phyloP scores from a whole-genome alignment of 768 basidiomycete species.

The Ephemerocybe angulata region DNA sequence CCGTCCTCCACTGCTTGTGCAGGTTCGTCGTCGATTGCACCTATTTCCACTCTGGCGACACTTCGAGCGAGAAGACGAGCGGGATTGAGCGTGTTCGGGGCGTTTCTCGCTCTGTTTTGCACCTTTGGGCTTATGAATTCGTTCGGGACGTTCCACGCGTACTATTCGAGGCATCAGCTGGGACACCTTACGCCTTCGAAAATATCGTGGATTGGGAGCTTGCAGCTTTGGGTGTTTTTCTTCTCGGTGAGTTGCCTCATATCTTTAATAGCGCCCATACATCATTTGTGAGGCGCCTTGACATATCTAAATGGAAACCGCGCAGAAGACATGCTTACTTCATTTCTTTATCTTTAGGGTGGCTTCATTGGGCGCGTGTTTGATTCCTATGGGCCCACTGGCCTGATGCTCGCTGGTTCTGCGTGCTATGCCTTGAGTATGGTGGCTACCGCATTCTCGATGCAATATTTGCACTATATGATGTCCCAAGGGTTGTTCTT shows the following conservation, averaged over 20 bases:
- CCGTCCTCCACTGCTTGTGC: neutral
- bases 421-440: constrained; percentile 46
- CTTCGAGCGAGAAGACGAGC: neutral
- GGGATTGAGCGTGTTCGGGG: constrained; percentile 56
- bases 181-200: constrained; percentile 44
- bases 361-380: constrained; percentile 58
- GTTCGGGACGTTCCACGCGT: constrained; percentile 70
- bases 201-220: constrained; percentile 69
- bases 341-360: constrained; percentile 39
- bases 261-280: neutral
- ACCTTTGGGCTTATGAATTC: constrained; percentile 71
- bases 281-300: neutral
- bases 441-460: constrained; percentile 58
- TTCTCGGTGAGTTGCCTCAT: constrained; percentile 46
- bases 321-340: neutral
- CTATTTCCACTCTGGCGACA: too few species aligned
- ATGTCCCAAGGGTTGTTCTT: constrained; percentile 63
- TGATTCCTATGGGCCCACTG: constrained; percentile 56
- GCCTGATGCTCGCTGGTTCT: constrained; percentile 51
- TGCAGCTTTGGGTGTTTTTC: constrained; percentile 70
- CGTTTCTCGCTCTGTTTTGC: constrained; percentile 62
- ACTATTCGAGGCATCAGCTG: constrained; percentile 63
- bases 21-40: neutral
- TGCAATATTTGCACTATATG: constrained; percentile 56
- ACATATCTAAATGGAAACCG: neutral